Base-by-base conservation (phyloP, 2,329 filamentous ascomycete species). In the Dothistroma septosporum region DNA sequence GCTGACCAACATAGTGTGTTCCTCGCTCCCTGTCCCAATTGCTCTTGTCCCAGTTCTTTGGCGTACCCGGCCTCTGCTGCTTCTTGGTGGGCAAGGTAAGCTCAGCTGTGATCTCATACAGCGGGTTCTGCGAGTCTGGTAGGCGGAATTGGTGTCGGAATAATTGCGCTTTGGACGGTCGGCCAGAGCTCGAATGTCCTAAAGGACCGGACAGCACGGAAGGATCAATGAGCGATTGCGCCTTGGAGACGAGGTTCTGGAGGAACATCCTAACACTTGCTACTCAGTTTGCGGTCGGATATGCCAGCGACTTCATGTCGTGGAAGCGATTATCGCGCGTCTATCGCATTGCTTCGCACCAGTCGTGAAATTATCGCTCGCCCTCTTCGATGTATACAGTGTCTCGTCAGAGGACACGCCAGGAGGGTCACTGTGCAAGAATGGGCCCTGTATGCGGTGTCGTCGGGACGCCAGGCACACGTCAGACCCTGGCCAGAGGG, bases 71-170 rank as follows among this genome's bases (percentile, higher is more conserved):
- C 31, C 49, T 68, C 54, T 60, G 68, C 66, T 70, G 73, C 87
- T 85, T 62, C 83, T 87, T 62, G 85, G 85, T 64, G 85, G 87
- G 58, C 61, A 99, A 90, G 59, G 92, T 95, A 62, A 99, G 85
- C 80, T 99, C 94, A 72, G 94, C 92, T 63, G 90, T 92, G 78
- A 99, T 97, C 80, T 99, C 94, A 78, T 95, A 92, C 60, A 97
- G 84, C 59, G 94, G 94, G 64, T 90, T 92, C 78, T 99, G 93
- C 44, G 91, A 89, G 72, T 91, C 87, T 50, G 94, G 94, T 35
- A 99, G 88, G 67, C 94, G 91, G 80, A 99, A 99, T 78, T 99
- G 94, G 76, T 89, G 88, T 79, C 94, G 92, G 80, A 97, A 99
- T 61, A 97, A 85, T 55, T 89, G 88, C 59, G 92, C 87, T 79